phyloP scores from a whole-genome alignment of 1,284 basidiomycete genomes.

The Trichosporon coremiiforme region DNA sequence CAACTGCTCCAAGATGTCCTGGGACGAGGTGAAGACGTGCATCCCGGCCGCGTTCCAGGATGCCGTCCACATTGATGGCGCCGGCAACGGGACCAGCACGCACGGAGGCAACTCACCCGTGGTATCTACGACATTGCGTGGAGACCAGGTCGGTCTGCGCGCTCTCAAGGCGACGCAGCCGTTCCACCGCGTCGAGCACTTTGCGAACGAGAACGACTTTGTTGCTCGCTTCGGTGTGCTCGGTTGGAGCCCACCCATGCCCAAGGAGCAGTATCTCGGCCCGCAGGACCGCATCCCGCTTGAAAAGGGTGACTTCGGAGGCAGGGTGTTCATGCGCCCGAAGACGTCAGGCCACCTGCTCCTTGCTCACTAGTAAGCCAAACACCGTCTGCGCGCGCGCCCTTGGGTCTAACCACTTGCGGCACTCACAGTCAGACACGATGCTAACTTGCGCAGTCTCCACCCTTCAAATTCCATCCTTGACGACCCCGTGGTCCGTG shows the following conservation, averaged over 20 bases:
- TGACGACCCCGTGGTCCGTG: slow-evolving; percentile 34
- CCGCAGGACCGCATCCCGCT: slow-evolving; percentile 24
- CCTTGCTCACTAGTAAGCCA: slow-evolving; percentile 39
- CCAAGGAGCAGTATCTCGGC: slow-evolving; percentile 5
- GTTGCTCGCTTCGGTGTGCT: slow-evolving; percentile 41
- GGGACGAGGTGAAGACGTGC: slow-evolving; percentile 14
- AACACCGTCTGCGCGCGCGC: too few species aligned
- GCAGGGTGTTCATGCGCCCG: slow-evolving; percentile 40
- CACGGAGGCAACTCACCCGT: slow-evolving; percentile 1
- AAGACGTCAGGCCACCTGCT: slow-evolving; percentile 41
- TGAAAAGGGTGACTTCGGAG: slow-evolving; percentile 38
- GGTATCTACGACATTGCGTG: not conserved
- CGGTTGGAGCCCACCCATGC: slow-evolving; percentile 9
- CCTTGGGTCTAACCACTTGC: too few species aligned
- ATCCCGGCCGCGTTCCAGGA: slow-evolving; percentile 12
- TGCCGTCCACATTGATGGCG: slow-evolving; percentile 4
- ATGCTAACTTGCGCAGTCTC: slow-evolving; percentile 31
- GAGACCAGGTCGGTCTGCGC: not conserved
- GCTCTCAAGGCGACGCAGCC: slow-evolving; percentile 26
- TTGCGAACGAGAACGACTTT: slow-evolving; percentile 44
- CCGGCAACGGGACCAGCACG: slow-evolving; percentile 1
- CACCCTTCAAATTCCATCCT: slow-evolving; percentile 36
- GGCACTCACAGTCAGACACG: not conserved
- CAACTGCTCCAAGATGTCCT: slow-evolving; percentile 14
- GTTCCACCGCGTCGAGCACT: slow-evolving; percentile 44